Conservation (phyloP, 352 stramenopile species). For the Globisporangium nodosum region DNA sequence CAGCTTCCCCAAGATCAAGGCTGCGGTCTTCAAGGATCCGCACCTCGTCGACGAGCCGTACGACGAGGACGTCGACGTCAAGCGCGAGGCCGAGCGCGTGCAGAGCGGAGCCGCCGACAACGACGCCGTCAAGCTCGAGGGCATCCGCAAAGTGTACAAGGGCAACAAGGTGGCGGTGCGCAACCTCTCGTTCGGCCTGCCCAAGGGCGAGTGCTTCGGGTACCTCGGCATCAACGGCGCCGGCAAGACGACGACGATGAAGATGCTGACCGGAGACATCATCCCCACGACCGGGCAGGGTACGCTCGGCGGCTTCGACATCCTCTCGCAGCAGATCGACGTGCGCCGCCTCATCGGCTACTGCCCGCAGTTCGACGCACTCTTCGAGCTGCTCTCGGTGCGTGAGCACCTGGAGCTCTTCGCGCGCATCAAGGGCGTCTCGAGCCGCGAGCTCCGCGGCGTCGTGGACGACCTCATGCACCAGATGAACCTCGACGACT, state of each 20-base stretch:
- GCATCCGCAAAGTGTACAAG: constrained; percentile 37
- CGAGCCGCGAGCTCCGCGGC: constrained; percentile 24
- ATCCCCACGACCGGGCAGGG: constrained; percentile 44
- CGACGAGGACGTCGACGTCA: constrained; percentile 46
- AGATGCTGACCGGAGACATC: constrained; percentile 91
- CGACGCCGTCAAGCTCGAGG: constrained; percentile 31
- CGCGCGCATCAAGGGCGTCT: constrained; percentile 86
- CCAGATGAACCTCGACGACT: constrained; percentile 41
- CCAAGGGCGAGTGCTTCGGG: constrained; percentile 90
- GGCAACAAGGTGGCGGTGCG: constrained; percentile 70
- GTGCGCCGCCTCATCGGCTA: constrained; percentile 85
- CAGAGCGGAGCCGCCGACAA: constrained; percentile 18
- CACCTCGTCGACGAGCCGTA: constrained; percentile 22
- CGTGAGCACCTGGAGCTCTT: constrained; percentile 88
- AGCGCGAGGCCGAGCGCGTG: constrained; percentile 30
- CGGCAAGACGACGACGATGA: constrained; percentile 95
- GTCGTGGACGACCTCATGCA: constrained; percentile 66
- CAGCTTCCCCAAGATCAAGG: constrained; percentile 59
- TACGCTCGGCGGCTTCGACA: constrained; percentile 64
- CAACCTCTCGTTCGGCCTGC: constrained; percentile 74
- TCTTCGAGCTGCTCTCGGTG: constrained; percentile 81
- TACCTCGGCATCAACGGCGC: constrained; percentile 94
- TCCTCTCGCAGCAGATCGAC: constrained; percentile 65
- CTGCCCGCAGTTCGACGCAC: constrained; percentile 89
- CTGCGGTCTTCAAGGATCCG: constrained; percentile 48